phyloP scores from a whole-genome alignment of 1,284 basidiomycete genomes.

The Apiotrichum gamsii region DNA sequence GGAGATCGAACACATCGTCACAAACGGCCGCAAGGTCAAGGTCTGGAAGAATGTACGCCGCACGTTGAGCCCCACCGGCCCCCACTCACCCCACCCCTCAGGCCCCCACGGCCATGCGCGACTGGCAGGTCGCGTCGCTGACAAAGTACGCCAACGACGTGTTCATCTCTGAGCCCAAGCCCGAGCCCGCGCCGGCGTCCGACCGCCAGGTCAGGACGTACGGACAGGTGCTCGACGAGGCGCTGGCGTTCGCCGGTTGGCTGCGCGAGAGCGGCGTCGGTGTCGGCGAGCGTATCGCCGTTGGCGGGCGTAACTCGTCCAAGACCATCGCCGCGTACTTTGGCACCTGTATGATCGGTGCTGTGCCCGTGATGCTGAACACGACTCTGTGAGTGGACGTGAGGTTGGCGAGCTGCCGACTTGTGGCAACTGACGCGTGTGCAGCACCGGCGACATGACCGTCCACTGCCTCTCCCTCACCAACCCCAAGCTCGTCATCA shows the following conservation, averaged over 20 bases:
- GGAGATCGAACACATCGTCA: constrained; percentile 31
- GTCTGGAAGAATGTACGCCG: constrained; percentile 37
- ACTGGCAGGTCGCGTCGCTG: constrained; percentile 20
- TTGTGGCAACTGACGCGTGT: too few relatives aligned
- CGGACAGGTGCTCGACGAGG: constrained; percentile 20
- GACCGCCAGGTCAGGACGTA: constrained; percentile 4
- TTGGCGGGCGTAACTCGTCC: constrained; percentile 32
- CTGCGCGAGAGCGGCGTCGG: constrained; percentile 27
- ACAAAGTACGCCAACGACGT: background rate
- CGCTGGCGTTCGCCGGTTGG: constrained; percentile 25
- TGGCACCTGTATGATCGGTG: constrained; percentile 34
- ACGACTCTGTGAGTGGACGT: constrained; percentile 27
- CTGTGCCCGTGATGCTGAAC: constrained; percentile 31
- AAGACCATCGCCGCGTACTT: constrained; percentile 20
- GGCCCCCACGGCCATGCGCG: constrained; percentile 29
- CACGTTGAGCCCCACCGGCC: too few relatives aligned
- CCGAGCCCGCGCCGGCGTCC: background rate
- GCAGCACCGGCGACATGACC: constrained; percentile 1
- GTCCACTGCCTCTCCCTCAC: constrained; percentile 26
- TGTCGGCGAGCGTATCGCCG: constrained; percentile 29
- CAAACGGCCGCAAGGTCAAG: constrained; percentile 23
- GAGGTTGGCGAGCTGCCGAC: too few relatives aligned
- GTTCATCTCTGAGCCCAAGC: background rate
- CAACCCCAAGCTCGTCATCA: constrained; percentile 22
- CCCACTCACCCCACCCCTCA: too few relatives aligned